Base-by-base conservation (phyloP, 2,329 filamentous ascomycete species). In the Periconia sp. region DNA sequence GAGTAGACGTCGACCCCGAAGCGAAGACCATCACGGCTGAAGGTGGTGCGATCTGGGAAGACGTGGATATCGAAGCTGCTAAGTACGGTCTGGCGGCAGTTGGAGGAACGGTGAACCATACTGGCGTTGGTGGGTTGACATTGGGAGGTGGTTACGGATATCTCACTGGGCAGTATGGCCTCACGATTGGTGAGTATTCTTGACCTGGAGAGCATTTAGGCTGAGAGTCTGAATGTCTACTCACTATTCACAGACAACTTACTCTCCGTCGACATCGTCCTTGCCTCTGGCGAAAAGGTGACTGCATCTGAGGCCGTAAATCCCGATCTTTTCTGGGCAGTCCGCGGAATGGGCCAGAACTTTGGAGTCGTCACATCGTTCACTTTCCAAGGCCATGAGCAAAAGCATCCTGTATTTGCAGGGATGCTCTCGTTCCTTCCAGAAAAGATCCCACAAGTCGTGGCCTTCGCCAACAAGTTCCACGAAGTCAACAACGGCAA, bases 51-150 rank as follows among this genome's bases (percentile, higher is more conserved):
- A 63, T 76, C 2, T 85, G 83, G 82, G 72, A 70, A 50, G 80
- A 85, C 60, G 78, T 86, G 13, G 83, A 86, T 57, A 68, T 74
- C 6, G 79, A 78, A 0, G 78, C 79, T 0, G 80, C 74, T 48
- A 68, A 77, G 45, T 71, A 82, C 60, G 77, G 77, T 0, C 76
- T 87, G 2, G 84, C 83, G 2, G 83, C 83, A 1, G 81, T 86
- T 0, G 84, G 84, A 9, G 85, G 85, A 2, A 85, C 84, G 0
- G 82, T 87, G 10, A 82, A 82, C 41, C 82, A 86, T 57, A 87
- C 84, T 1, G 85, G 85, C 6, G 81, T 87, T 6, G 84, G 82
- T 2, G 85, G 82, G 0, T 71, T 87, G 14, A 72, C 68, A 1
- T 53, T 73, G 66, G 82, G 82, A 1, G 84, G 84, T 20, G 85